Base-by-base conservation (phyloP, 2,329 filamentous ascomycete genomes). In the Sordariomycetes sp. region DNA sequence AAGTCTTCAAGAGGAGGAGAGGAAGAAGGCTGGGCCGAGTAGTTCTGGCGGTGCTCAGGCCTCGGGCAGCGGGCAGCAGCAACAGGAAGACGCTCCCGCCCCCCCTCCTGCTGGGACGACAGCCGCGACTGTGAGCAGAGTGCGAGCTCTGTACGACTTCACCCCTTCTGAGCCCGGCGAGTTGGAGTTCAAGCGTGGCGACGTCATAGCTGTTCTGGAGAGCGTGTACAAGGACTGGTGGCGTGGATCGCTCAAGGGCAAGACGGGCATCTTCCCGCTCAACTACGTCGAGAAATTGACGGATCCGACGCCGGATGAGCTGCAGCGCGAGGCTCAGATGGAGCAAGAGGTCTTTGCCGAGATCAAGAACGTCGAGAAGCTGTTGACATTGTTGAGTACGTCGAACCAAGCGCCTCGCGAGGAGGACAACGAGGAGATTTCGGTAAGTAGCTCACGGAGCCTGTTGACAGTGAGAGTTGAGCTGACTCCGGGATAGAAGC, bases 181-280 rank as follows among this genome's bases (percentile, higher is more conserved):
- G 63, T 68, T 98, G 41, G 87, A 94, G 46, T 98, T 98, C 58
- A 83, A 88, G 46, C 94, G 94, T 63, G 90, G 92, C 19, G 92
- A 98, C 54, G 82, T 96, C 26, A 98, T 98, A 56, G 90, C 92
- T 2, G 92, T 98, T 12, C 70, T 98, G 26, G 92, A 96, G 59
- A 95, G 88, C 2, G 92, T 96, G 2, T 98, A 93, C 65, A 98
- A 96, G 60, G 92, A 98, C 58, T 98, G 92, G 92, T 98, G 92
- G 92, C 90, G 94, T 48, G 92, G 92, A 2, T 94, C 88, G 27
- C 66, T 98, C 39, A 79, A 88, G 53, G 92, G 92, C 15, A 86
- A 95, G 58, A 95, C 87, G 6, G 92, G 92, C 47, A 98, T 98
- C 44, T 98, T 98, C 59, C 92, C 92, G 6, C 72, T 98, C 44